phyloP scores from a whole-genome alignment of 2,329 filamentous ascomycete genomes.

The Lizonia empirigonia region DNA sequence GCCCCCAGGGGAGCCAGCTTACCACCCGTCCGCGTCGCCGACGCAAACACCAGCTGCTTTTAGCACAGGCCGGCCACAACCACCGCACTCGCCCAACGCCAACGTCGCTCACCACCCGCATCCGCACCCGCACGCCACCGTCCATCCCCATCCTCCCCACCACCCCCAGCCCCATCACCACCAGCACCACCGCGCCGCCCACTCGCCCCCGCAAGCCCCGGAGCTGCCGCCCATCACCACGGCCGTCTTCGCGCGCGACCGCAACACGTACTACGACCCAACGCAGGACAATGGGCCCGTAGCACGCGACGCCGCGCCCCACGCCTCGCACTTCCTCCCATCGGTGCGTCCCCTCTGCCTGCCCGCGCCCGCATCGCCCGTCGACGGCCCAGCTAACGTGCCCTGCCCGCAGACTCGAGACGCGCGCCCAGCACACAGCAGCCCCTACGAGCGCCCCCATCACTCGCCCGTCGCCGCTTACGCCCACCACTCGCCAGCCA shows the following conservation, averaged over 20 bases:
- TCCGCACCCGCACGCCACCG: slow-evolving; percentile 31
- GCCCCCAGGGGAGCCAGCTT: slow-evolving; percentile 45
- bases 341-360: slow-evolving; percentile 31
- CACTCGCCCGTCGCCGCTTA: no score
- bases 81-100: slow-evolving; percentile 44
- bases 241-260: slow-evolving; percentile 48
- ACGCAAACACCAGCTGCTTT: slow-evolving; percentile 39
- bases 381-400: slow-evolving; percentile 34
- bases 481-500: slow-evolving; percentile 35
- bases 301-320: slow-evolving; percentile 41
- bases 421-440: slow-evolving; percentile 37
- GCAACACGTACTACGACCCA: slow-evolving; percentile 57
- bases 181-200: slow-evolving; percentile 36
- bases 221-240: slow-evolving; percentile 50
- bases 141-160: slow-evolving; percentile 8
- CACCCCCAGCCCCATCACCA: slow-evolving; percentile 19
- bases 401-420: slow-evolving; percentile 35
- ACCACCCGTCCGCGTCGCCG: slow-evolving; percentile 41
- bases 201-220: slow-evolving; percentile 42
- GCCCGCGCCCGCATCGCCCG: neutral
- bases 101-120: slow-evolving; percentile 21
- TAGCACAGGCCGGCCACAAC: slow-evolving; percentile 42
- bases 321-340: slow-evolving; percentile 41
- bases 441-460: slow-evolving; percentile 40
- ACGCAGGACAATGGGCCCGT: slow-evolving; percentile 52